Conservation (phyloP, 2,329 filamentous ascomycete species). For the Hirsutella rhossiliensis region DNA sequence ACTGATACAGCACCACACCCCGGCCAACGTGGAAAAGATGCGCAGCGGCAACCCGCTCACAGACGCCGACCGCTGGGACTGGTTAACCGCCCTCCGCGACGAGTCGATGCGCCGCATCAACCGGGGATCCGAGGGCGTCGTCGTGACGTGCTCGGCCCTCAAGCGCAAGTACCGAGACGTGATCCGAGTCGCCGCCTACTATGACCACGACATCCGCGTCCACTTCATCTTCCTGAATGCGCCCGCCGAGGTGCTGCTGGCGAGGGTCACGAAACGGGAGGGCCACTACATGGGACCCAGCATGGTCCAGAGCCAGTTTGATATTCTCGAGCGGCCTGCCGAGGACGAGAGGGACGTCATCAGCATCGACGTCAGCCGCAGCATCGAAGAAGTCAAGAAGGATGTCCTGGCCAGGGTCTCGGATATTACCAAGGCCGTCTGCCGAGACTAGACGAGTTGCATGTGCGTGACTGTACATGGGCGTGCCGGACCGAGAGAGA, state of each 20-base stretch:
- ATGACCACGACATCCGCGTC: conserved; percentile 58
- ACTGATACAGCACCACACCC: conserved; percentile 52
- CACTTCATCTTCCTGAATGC: conserved; percentile 91
- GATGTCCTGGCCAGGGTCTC: conserved; percentile 47
- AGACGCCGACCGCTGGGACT: conserved; percentile 94
- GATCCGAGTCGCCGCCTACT: conserved; percentile 69
- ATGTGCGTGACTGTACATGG: not conserved
- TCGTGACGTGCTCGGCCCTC: conserved; percentile 89
- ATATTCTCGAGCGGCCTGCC: conserved; percentile 71
- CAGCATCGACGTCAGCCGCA: conserved; percentile 53
- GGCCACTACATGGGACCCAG: conserved; percentile 91
- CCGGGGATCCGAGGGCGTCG: conserved; percentile 57
- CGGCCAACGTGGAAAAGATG: conserved; percentile 87
- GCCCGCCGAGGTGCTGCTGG: conserved; percentile 59
- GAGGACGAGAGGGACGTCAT: conserved; percentile 61
- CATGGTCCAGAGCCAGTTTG: conserved; percentile 92
- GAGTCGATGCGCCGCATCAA: conserved; percentile 47
- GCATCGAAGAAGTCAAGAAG: conserved; percentile 45
- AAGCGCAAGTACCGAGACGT: conserved; percentile 97
- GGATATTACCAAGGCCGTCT: conserved; percentile 29
- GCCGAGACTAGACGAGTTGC: conserved; percentile 1
- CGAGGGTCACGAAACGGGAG: conserved; percentile 62
- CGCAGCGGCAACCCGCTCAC: conserved; percentile 68
- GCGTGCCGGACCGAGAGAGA: not conserved
- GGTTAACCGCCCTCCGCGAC: conserved; percentile 70